Evolutionary conservation across 2,329 filamentous ascomycete species (phyloP).

Genomic region (Fusarium sublunatum): DNA sequence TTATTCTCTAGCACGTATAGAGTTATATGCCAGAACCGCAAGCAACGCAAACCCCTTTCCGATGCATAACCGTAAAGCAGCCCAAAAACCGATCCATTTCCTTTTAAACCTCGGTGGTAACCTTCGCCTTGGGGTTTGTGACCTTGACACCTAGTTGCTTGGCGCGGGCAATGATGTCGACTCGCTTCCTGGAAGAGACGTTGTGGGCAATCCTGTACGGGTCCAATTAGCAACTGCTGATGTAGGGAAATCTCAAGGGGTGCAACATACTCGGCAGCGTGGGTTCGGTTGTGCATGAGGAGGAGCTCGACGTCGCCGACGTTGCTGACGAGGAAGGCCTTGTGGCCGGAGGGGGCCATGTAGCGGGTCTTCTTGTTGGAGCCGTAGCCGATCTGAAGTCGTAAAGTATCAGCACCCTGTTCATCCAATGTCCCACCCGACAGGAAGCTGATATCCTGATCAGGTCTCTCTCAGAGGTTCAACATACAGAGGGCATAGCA

Average conservation of each 20-base stretch:
- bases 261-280: slow-evolving; percentile 90
- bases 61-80: slow-evolving; percentile 49
- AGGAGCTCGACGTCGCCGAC: slow-evolving; percentile 94
- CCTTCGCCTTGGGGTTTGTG: slow-evolving; percentile 98
- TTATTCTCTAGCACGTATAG: slow-evolving; percentile 46
- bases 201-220: slow-evolving; percentile 89
- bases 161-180: slow-evolving; percentile 96
- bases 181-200: slow-evolving; percentile 98
- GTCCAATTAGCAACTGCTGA: slow-evolving; percentile 33
- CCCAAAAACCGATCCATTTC: slow-evolving; percentile 46
- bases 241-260: neutral
- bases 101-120: slow-evolving; percentile 89
- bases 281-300: slow-evolving; percentile 99
- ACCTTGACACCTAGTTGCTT: slow-evolving; percentile 99
- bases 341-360: slow-evolving; percentile 99
- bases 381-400: slow-evolving; percentile 89
- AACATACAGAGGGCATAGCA: slow-evolving; percentile 96
- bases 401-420: slow-evolving; percentile 33
- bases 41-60: slow-evolving; percentile 49
- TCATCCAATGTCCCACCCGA: neutral
- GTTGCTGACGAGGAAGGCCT: slow-evolving; percentile 99
- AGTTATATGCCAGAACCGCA: slow-evolving; percentile 48
- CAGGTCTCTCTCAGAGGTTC: slow-evolving; percentile 7
- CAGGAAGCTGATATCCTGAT: slow-evolving; percentile 12
- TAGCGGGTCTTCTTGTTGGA: slow-evolving; percentile 99